A percentile compares a stretch with the other conserved stretches of the same genome.
phyloP scores from a whole-genome alignment of 2,329 filamentous ascomycete genomes.

The Aspergillus felis region DNA sequence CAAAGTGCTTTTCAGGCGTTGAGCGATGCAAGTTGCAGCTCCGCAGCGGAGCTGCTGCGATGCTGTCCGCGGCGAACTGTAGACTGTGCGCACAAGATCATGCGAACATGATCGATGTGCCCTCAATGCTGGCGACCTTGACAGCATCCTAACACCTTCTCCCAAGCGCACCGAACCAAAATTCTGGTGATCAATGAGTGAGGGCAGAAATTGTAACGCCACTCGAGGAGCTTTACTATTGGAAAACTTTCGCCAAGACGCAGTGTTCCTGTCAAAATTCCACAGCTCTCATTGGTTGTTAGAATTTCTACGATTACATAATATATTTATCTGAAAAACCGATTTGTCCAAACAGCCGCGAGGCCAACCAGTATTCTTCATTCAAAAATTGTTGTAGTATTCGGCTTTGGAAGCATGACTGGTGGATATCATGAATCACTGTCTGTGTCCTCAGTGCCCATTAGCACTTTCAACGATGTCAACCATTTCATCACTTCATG shows the following conservation, averaged over 20 bases:
- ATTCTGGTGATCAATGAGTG: neutral
- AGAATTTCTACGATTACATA: constrained; percentile 9
- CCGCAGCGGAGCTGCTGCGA: constrained; percentile 24
- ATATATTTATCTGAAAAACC: neutral
- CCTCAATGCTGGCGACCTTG: constrained; percentile 27
- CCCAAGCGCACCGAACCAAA: constrained; percentile 4
- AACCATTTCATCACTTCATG: constrained; percentile 68
- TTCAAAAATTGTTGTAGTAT: neutral
- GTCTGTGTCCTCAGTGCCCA: constrained; percentile 58
- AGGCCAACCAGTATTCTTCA: neutral
- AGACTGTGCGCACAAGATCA: constrained; percentile 21
- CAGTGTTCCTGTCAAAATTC: constrained; percentile 20
- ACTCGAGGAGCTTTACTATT: constrained; percentile 14
- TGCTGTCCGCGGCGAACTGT: constrained; percentile 15
- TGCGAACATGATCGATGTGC: constrained; percentile 26
- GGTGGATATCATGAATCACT: constrained; percentile 22
- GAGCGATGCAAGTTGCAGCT: constrained; percentile 18
- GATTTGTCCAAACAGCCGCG: neutral
- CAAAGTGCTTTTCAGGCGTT: constrained; percentile 13
- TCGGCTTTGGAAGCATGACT: neutral
- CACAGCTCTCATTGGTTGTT: constrained; percentile 24
- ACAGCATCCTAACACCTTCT: constrained; percentile 31
- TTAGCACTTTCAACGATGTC: constrained; percentile 70
- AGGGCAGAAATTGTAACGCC: constrained; percentile 13
- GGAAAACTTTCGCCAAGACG: constrained; percentile 29